phyloP scores from a whole-genome alignment of 192 early-diverging fungal species.

The Umbelopsis sp. region DNA sequence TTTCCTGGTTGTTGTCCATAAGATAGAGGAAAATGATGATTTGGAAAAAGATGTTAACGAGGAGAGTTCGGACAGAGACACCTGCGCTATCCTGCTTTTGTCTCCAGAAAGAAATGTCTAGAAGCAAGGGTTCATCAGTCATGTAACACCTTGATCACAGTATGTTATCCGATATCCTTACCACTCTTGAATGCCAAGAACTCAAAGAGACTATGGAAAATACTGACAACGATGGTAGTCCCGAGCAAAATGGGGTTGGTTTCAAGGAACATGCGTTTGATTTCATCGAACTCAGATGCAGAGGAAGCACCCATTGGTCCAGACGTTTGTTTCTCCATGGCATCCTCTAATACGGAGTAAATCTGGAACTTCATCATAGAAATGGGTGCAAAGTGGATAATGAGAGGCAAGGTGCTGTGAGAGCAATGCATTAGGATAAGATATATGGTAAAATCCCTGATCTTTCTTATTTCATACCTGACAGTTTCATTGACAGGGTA shows the following conservation, averaged over 20 bases:
- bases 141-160: background rate
- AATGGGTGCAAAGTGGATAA: constrained; percentile 63
- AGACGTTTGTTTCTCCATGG: constrained; percentile 69
- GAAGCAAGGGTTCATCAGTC: background rate
- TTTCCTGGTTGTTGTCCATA: constrained; percentile 80
- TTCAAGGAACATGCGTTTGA: constrained; percentile 89
- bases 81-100: constrained; percentile 80
- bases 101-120: constrained; percentile 91
- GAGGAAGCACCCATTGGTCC: constrained; percentile 58
- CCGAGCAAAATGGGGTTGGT: constrained; percentile 84
- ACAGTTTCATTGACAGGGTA: constrained; percentile 74
- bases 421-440: constrained; percentile 26
- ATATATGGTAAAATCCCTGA: too few species aligned
- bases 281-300: constrained; percentile 66
- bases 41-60: constrained; percentile 82
- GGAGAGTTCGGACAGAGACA: constrained; percentile 78
- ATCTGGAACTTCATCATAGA: constrained; percentile 76
- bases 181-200: constrained; percentile 94
- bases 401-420: constrained; percentile 62
- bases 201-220: constrained; percentile 86
- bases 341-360: constrained; percentile 44
- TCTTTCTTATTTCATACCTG: constrained; percentile 49
- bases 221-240: constrained; percentile 75
- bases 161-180: constrained; percentile 32
- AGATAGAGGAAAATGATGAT: constrained; percentile 88